Base-by-base conservation (phyloP, 2,329 filamentous ascomycete species). In the Sporothrix dimorphospora region DNA sequence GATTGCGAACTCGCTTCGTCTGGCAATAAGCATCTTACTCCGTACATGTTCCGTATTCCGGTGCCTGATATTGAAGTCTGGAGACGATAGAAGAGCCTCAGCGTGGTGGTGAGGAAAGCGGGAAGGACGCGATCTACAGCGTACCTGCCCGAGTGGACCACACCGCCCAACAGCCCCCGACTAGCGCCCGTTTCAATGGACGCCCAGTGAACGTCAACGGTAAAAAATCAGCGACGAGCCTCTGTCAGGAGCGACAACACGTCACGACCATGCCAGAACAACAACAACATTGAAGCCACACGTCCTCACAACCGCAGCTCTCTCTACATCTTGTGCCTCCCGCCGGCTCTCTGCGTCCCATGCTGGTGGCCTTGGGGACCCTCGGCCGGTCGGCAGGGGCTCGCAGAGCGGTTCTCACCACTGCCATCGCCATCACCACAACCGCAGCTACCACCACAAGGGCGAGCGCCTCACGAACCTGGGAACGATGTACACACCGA, bases 151-250 rank as follows among this genome's bases (percentile, higher is more conserved):
- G 9, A 21, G 59, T 65, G 59, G 59, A 45, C 7, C 38, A 65
- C 38, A 65, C 59, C 34, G 21, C 38, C 59, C 38, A 65, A 24
- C 59, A 63, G 34, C 57, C 49, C 49, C 4, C 34, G 19, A 63
- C 34, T 63, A 63, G 57, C 34, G 57, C 38, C 59, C 38, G 59
- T 45, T 16, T 63, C n/a, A 27, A 45, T 42, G 38, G 59, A 63
- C 38, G n/a, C 40, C 59, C 27, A 65, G 5, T 45, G 59, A 16
- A 34, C 21, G 59, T 27, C 57, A 63, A 24, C 59, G 2, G 21
- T 24, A 21, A 65, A 63, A 65, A 55, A 30, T 55, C 51, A 55
- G 45, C 6, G 38, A 8, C 38, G 14, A 16, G 5, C 19, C 63
- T 66, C 49, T 49, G 12, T 6, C 14, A 34, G 24, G 24, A 47